Evolutionary conservation across 2,329 filamentous ascomycete species (phyloP).

Genomic region (Fusarium torulosum): DNA sequence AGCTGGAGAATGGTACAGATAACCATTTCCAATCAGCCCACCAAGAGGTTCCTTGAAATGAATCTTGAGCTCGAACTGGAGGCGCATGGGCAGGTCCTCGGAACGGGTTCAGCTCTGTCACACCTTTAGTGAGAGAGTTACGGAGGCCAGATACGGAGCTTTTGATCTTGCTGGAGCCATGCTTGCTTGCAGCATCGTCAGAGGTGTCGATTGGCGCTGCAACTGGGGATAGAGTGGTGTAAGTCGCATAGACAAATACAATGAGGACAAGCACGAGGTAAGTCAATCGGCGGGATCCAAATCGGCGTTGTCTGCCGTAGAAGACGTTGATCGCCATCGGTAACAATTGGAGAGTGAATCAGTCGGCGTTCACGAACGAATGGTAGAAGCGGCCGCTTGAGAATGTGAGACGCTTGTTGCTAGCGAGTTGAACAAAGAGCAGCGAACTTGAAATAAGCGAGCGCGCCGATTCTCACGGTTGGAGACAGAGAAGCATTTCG

Average conservation of each 20-base stretch:
- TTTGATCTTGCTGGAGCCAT: constrained; percentile 59
- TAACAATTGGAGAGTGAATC: constrained; percentile 28
- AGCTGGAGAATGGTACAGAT: constrained; percentile 84
- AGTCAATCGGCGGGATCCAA: constrained; percentile 66
- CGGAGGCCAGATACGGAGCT: constrained; percentile 61
- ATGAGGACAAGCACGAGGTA: constrained; percentile 64
- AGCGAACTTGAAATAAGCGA: constrained; percentile 11
- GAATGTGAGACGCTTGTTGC: neutral
- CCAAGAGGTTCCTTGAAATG: constrained; percentile 84
- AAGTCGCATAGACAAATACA: constrained; percentile 66
- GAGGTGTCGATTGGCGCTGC: neutral
- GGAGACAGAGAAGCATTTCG: constrained; percentile 28
- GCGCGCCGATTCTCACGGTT: constrained; percentile 8
- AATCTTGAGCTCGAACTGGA: constrained; percentile 81
- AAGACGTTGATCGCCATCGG: constrained; percentile 52
- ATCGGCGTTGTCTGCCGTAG: constrained; percentile 63
- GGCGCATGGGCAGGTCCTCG: constrained; percentile 77
- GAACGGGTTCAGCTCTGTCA: constrained; percentile 71
- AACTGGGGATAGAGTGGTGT: constrained; percentile 61
- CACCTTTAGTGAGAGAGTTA: constrained; percentile 60
- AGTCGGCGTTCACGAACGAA: neutral
- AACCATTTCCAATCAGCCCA: constrained; percentile 91
- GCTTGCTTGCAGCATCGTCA: constrained; percentile 9
- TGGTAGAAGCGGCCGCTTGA: neutral
- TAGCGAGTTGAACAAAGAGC: constrained; percentile 7